These are phyloP conservation scores for Coccomyxa subellipsoidea DNA, from an alignment of 163 green algal genomes.

Conservation along the genomic window DNA sequence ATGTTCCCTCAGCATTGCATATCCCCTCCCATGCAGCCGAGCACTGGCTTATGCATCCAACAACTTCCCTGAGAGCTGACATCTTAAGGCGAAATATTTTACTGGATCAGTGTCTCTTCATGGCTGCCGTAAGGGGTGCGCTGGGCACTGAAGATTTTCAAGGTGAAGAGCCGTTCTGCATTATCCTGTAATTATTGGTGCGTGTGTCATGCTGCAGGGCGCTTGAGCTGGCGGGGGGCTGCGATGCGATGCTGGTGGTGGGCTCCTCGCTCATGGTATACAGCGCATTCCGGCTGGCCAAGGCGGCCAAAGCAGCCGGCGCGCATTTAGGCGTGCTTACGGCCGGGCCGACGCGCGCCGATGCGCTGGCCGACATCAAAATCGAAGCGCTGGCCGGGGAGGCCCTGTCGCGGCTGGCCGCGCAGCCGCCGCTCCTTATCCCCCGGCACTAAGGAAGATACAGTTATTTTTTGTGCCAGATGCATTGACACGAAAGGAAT, in stretches of 20 bases:
- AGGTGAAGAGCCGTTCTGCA: too few relatives aligned
- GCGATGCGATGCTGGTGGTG: slow-evolving; percentile 66
- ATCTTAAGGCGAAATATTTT: too few relatives aligned
- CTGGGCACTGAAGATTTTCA: too few relatives aligned
- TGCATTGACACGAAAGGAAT: too few relatives aligned
- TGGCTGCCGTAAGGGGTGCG: too few relatives aligned
- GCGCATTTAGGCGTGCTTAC: slow-evolving; percentile 67
- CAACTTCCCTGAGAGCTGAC: too few relatives aligned
- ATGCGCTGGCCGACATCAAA: slow-evolving; percentile 72
- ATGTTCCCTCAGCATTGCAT: too few relatives aligned
- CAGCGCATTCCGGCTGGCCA: slow-evolving; percentile 78
- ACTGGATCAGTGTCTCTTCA: too few relatives aligned
- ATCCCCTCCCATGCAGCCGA: too few relatives aligned
- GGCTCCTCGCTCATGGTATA: slow-evolving; percentile 75
- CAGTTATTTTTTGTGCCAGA: too few relatives aligned
- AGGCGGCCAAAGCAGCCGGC: slow-evolving; percentile 55
- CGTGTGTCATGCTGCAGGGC: slow-evolving; percentile 11
- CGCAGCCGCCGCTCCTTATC: slow-evolving; percentile 47
- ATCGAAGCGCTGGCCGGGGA: slow-evolving; percentile 67
- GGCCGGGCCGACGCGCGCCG: slow-evolving; percentile 73
- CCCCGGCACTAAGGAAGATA: slow-evolving; percentile 27
- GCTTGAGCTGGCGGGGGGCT: slow-evolving; percentile 20
- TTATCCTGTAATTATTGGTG: too few relatives aligned
- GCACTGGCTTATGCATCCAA: too few relatives aligned
- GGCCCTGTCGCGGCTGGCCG: slow-evolving; percentile 49